A percentile compares a stretch with the other conserved stretches of the same genome.
phyloP scores from a whole-genome alignment of 495 filamentous ascomycete species.

The Penicillium turbatum region DNA sequence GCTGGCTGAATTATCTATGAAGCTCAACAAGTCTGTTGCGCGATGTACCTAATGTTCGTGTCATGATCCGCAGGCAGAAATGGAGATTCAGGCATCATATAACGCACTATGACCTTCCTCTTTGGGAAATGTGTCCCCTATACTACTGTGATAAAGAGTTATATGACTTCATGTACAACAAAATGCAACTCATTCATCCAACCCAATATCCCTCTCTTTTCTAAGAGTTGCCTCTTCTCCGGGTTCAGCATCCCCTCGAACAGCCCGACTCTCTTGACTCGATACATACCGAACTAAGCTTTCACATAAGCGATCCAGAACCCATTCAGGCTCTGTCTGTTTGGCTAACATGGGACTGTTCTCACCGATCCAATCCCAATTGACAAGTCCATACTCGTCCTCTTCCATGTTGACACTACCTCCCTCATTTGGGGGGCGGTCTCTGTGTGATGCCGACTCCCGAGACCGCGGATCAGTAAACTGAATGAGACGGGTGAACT shows the following conservation, averaged over 20 bases:
- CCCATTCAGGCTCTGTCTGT: conserved; percentile 55
- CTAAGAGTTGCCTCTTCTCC: conserved; percentile 23
- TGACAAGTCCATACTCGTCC: conserved; percentile 53
- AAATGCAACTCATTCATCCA: conserved; percentile 13
- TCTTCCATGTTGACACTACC: conserved; percentile 30
- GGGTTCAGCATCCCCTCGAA: background rate
- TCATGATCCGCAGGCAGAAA: background rate
- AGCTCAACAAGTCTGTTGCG: no score
- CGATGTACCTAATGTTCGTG: background rate
- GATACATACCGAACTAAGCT: conserved; percentile 53
- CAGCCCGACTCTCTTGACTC: conserved; percentile 21
- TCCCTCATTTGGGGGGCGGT: background rate
- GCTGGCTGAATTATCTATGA: no score
- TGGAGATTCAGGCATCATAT: background rate
- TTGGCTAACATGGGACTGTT: conserved; percentile 56
- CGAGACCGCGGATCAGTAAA: conserved; percentile 43
- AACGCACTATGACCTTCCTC: background rate
- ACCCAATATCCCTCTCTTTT: conserved; percentile 30
- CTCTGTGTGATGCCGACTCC: conserved; percentile 1
- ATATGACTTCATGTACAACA: background rate
- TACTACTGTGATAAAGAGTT: background rate
- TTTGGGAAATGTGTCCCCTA: background rate
- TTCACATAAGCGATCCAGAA: conserved; percentile 56
- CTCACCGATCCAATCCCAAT: conserved; percentile 68
- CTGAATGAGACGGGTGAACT: conserved; percentile 56